Evolutionary conservation across 2,329 filamentous ascomycete species (phyloP).

Genomic region (Pseudocercospora macadamiae): DNA sequence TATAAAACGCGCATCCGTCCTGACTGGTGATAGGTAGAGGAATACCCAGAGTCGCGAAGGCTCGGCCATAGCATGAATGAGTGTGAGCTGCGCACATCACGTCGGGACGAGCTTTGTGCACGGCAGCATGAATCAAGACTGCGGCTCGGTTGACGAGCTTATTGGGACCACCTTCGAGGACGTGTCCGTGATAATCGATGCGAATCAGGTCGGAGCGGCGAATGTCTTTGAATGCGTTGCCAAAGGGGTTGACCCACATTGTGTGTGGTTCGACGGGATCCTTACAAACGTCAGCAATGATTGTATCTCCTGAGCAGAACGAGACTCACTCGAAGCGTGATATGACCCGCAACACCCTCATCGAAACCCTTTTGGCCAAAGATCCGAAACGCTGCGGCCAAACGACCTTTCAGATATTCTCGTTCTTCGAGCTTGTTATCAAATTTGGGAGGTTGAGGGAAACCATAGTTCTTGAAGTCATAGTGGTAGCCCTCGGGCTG

Average conservation of each 20-base stretch:
- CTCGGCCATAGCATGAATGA: constrained; percentile 44
- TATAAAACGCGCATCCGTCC: constrained; percentile 42
- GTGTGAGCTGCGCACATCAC: constrained; percentile 44
- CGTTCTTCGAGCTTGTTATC: constrained; percentile 36
- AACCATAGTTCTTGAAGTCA: not conserved
- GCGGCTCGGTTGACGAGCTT: constrained; percentile 44
- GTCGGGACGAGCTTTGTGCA: constrained; percentile 44
- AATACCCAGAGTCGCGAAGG: constrained; percentile 42
- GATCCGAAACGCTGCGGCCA: constrained; percentile 44
- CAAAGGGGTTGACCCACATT: constrained; percentile 41
- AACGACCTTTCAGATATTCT: constrained; percentile 42
- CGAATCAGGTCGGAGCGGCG: constrained; percentile 45
- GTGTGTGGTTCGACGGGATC: not conserved
- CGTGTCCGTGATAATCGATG: constrained; percentile 43
- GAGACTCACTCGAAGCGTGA: constrained; percentile 26
- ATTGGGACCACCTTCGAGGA: constrained; percentile 40
- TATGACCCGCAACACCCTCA: constrained; percentile 43
- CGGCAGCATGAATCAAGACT: constrained; percentile 45
- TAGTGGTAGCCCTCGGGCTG: constrained; percentile 6
- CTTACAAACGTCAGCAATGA: not conserved
- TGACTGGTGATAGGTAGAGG: constrained; percentile 42
- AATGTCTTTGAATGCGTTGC: constrained; percentile 41
- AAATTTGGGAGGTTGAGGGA: constrained; percentile 29
- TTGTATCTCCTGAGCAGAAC: not conserved
- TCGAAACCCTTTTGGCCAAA: constrained; percentile 40